Conservation (phyloP, 129 eudicot species). For the Smallanthus sonchifolius region DNA sequence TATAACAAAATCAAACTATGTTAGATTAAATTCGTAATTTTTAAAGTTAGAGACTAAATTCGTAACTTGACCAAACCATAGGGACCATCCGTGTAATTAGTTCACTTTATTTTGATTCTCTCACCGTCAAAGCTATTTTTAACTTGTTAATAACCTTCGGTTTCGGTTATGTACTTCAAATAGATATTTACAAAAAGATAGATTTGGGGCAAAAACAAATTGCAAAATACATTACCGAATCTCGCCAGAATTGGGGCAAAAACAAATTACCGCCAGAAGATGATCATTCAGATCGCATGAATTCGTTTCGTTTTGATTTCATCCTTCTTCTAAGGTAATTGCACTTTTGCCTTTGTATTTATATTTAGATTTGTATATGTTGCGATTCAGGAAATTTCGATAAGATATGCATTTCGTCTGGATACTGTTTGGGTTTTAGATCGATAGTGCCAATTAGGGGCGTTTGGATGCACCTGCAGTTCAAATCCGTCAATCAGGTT, state of each 20-base stretch:
- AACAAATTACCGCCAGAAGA: background rate
- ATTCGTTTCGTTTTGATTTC: background rate
- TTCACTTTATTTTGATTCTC: too few species aligned
- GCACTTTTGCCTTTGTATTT: background rate
- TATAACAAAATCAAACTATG: too few species aligned
- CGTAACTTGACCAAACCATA: too few species aligned
- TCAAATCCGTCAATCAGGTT: background rate
- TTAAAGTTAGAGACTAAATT: too few species aligned
- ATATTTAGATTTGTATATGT: background rate
- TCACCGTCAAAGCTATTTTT: too few species aligned
- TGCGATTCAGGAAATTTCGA: background rate
- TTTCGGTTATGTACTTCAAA: too few species aligned
- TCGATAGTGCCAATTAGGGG: background rate
- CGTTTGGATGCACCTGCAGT: background rate
- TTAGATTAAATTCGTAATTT: too few species aligned
- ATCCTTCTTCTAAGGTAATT: constrained; percentile 3
- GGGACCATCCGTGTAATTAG: too few species aligned
- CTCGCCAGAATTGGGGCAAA: background rate
- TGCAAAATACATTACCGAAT: background rate
- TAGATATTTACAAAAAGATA: background rate
- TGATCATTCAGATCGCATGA: background rate
- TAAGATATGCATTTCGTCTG: background rate
- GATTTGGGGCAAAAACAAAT: constrained; percentile 9
- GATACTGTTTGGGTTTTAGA: background rate
- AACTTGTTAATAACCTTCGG: too few species aligned